Evolutionary conservation across 371 early-diverging fungal species (phyloP), one percentile per base, ranked within the genome.

Genomic region (Syncephalis fuscata): DNA sequence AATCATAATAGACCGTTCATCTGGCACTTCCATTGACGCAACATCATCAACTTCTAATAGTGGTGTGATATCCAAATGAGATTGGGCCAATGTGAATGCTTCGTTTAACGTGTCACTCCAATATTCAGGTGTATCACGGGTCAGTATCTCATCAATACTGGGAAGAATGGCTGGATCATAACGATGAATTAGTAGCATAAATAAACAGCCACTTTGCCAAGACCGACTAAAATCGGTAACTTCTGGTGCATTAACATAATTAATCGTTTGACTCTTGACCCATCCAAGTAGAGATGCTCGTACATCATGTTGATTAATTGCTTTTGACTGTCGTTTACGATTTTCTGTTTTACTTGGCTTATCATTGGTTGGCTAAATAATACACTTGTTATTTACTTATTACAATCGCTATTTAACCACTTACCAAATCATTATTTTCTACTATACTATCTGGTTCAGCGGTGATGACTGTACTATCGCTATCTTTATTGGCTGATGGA

Each of bases 151-250:
- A 44, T 72, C 60, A 11, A 76, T 59, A 44, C 81, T 71, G 3
- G 73, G 67, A 11, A 82, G 49, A 32, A 73, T 57, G 0, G 60
- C 64, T 1, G 79, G 78, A 40, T 72, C 63, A 48, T 76, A 75
- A 19, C 71, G 66, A 54, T 84, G 78, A 39, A 82, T 60, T 15
- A 82, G 64, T 14, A 73, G 70, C 41, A 73, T 60, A 56, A 84
- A 76, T 32, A 66, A 68, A 2, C 70, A 51, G 1, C 85, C 85
- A 44, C 70, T 72, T 48, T 70, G 63, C 83, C 82, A 84, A 10
- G 74, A 67, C 26, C 67, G 62, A 22, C 76, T 54, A 49, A 79
- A 72, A 58, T 82, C 73, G 25, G 58, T 50, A n/a, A 71, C 51
- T 9, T 68, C 51, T 36, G 70, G 70, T 45, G 78, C 74, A 22